These are phyloP conservation scores for Crucibulum laeve DNA, from an alignment of 768 basidiomycete species.

Conservation along the genomic window DNA sequence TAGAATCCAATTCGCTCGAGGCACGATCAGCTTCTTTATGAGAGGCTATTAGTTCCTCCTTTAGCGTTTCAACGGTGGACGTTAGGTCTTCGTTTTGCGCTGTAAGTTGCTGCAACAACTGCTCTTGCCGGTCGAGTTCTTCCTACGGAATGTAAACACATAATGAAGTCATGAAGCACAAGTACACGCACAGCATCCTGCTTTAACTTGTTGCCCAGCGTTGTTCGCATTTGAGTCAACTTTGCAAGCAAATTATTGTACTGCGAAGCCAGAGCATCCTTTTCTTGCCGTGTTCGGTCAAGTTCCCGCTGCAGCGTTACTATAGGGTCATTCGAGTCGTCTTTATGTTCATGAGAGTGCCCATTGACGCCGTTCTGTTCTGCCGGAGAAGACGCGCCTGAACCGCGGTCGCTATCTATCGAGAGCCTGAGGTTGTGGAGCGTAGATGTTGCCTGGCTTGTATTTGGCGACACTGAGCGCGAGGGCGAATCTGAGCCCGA, in stretches of 20 bases:
- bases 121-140: constrained; percentile 93
- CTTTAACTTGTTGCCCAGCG: constrained; percentile 89
- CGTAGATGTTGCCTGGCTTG: neutral
- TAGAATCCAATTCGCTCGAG: constrained; percentile 61
- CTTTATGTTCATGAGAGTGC: constrained; percentile 23
- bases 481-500: too few species aligned
- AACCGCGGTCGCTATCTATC: constrained; percentile 41
- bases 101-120: constrained; percentile 73
- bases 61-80: constrained; percentile 72
- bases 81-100: constrained; percentile 74
- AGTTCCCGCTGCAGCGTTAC: constrained; percentile 71
- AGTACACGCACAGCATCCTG: constrained; percentile 80
- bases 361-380: constrained; percentile 32
- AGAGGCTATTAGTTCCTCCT: constrained; percentile 71
- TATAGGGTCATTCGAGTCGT: constrained; percentile 44
- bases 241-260: constrained; percentile 85
- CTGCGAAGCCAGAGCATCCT: constrained; percentile 80
- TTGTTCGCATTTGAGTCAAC: constrained; percentile 89
- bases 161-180: neutral
- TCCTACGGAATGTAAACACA: constrained; percentile 53
- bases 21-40: constrained; percentile 72
- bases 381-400: constrained; percentile 18
- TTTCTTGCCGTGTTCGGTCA: constrained; percentile 73
- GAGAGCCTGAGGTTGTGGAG: constrained; percentile 37
- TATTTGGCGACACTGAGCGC: too few species aligned